These are phyloP conservation scores for Venturia asperata DNA, from an alignment of 2,329 filamentous ascomycete species.

Conservation along the genomic window DNA sequence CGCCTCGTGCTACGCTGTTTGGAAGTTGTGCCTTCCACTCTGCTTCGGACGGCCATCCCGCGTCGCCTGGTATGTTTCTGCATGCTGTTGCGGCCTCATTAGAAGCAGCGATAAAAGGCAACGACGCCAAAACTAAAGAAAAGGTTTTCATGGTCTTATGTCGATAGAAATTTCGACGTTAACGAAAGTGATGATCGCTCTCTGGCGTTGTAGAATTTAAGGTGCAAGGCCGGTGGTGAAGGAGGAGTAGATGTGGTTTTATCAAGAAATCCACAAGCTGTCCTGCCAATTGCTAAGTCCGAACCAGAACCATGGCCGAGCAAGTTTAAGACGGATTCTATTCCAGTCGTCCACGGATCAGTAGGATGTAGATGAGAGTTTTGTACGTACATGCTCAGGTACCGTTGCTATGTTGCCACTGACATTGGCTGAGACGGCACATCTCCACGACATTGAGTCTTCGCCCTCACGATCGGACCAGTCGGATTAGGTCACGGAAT, in stretches of 20 bases:
- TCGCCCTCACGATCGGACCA: background rate
- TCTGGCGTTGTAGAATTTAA: too few relatives aligned
- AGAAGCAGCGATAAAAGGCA: conserved; percentile 5
- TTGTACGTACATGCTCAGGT: background rate
- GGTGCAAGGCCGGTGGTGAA: too few relatives aligned
- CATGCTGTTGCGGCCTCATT: conserved; percentile 5
- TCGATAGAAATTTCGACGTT: background rate
- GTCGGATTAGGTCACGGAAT: background rate
- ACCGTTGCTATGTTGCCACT: background rate
- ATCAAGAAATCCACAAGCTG: background rate
- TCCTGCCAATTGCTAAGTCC: background rate
- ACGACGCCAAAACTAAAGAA: background rate
- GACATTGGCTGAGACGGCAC: background rate
- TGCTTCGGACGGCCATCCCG: conserved; percentile 9
- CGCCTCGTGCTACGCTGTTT: background rate
- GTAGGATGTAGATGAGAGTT: background rate
- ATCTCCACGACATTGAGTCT: background rate
- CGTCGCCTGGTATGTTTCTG: conserved; percentile 5
- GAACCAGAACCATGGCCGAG: background rate
- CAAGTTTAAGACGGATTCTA: background rate
- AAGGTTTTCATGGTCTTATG: background rate
- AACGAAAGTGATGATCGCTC: background rate
- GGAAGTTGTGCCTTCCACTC: conserved; percentile 15
- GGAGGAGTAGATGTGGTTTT: background rate
- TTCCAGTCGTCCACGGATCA: conserved; percentile 4